phyloP scores from a whole-genome alignment of 2,329 filamentous ascomycete species.

The Paecilomyces formosus region DNA sequence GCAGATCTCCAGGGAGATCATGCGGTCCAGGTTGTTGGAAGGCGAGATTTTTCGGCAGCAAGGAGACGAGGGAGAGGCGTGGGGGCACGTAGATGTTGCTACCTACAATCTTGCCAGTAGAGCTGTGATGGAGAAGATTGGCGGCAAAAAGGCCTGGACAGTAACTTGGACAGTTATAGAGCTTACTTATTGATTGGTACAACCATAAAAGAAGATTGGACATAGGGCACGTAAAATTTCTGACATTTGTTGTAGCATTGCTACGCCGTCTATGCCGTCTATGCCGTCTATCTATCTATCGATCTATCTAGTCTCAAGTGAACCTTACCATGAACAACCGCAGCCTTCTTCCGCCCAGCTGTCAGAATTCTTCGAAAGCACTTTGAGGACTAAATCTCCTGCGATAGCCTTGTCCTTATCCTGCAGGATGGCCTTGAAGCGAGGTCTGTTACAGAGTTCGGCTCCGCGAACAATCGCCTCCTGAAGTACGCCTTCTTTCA shows the following conservation, averaged over 20 bases:
- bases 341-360: too few relatives aligned
- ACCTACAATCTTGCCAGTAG: slow-evolving; percentile 28
- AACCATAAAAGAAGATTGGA: background rate
- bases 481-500: background rate
- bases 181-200: slow-evolving; percentile 8
- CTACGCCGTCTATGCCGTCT: too few relatives aligned
- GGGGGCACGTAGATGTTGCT: slow-evolving; percentile 33
- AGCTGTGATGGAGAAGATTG: slow-evolving; percentile 39
- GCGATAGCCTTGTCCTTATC: background rate
- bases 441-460: background rate
- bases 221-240: background rate
- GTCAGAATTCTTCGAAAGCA: background rate
- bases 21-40: slow-evolving; percentile 19
- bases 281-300: too few relatives aligned
- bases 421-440: background rate
- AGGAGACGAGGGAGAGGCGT: slow-evolving; percentile 11
- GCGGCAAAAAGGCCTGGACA: slow-evolving; percentile 26
- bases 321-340: too few relatives aligned
- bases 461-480: background rate
- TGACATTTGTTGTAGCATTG: background rate
- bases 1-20: slow-evolving; percentile 22
- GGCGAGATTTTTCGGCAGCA: slow-evolving; percentile 12
- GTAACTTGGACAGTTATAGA: slow-evolving; percentile 33
- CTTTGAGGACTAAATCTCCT: background rate
- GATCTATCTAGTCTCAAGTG: background rate